Conservation (phyloP, 148 eudicot genomes). For the Silene latifolia region DNA sequence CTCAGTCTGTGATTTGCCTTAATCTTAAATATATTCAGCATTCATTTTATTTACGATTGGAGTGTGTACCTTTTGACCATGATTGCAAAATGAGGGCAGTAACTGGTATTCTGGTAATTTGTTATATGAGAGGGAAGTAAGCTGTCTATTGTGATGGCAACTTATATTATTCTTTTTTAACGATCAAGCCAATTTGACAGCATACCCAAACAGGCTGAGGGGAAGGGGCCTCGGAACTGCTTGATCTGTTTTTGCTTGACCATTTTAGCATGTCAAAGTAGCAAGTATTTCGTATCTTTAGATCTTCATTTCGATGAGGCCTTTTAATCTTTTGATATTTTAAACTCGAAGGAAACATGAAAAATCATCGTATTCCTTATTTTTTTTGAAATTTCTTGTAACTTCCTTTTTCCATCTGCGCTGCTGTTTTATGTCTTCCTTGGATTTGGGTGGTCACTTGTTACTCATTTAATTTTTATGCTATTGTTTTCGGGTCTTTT, state of each 20-base stretch:
- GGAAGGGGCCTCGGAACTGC: conserved; percentile 1
- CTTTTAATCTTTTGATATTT: background rate
- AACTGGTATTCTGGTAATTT: conserved; percentile 2
- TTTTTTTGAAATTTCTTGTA: background rate
- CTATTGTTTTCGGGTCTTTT: too few relatives aligned
- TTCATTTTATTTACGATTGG: background rate
- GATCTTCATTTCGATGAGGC: background rate
- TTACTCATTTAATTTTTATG: background rate
- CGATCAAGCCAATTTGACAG: background rate
- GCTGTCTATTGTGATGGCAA: background rate
- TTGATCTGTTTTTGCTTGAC: conserved; percentile 2
- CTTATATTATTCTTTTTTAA: background rate
- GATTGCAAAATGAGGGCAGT: conserved; percentile 4
- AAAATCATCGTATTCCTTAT: conserved; percentile 1
- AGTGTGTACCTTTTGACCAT: background rate
- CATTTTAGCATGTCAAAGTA: conserved; percentile 1
- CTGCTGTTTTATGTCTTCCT: background rate
- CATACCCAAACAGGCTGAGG: conserved; percentile 4
- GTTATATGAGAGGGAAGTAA: conserved; percentile 4
- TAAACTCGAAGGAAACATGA: background rate
- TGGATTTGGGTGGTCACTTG: conserved; percentile 9
- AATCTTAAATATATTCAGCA: background rate
- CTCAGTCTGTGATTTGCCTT: background rate
- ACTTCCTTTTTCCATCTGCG: background rate
- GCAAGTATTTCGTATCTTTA: background rate